Percentiles rank a stretch among this genome's conserved stretches.
Conservation (phyloP, 2,329 filamentous ascomycete genomes). For the Claviceps spartinae region DNA sequence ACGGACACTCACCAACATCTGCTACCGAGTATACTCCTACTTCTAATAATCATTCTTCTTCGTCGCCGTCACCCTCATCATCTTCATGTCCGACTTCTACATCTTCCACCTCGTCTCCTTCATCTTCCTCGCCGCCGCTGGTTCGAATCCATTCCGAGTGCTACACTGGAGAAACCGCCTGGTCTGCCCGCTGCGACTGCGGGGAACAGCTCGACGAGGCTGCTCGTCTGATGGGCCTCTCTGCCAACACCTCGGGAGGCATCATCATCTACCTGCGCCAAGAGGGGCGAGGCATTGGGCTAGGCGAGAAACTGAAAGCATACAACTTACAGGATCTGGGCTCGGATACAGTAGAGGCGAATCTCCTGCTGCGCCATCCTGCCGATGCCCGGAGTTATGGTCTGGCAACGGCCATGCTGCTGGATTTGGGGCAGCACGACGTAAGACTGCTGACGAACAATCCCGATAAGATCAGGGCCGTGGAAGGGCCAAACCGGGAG, state of each 20-base stretch:
- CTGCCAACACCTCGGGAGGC: conserved; percentile 51
- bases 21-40: conserved; percentile 1
- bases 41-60: background rate
- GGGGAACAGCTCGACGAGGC: conserved; percentile 96
- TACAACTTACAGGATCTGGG: conserved; percentile 96
- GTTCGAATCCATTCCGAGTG: conserved; percentile 96
- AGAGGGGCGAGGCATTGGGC: conserved; percentile 87
- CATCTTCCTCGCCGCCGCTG: conserved; percentile 38
- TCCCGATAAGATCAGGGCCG: conserved; percentile 87
- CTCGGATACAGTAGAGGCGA: conserved; percentile 95
- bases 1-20: conserved; percentile 7
- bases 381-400: conserved; percentile 93
- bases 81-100: background rate
- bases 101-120: background rate
- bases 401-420: conserved; percentile 86
- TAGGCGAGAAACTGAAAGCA: conserved; percentile 91
- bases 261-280: conserved; percentile 94
- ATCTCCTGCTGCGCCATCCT: conserved; percentile 77
- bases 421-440: conserved; percentile 67
- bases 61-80: background rate
- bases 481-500: conserved; percentile 83
- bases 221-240: conserved; percentile 77
- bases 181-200: conserved; percentile 95
- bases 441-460: conserved; percentile 89
- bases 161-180: conserved; percentile 96